Evolutionary conservation across 2,329 filamentous ascomycete species (phyloP).

Genomic region (Onygenales sp.): DNA sequence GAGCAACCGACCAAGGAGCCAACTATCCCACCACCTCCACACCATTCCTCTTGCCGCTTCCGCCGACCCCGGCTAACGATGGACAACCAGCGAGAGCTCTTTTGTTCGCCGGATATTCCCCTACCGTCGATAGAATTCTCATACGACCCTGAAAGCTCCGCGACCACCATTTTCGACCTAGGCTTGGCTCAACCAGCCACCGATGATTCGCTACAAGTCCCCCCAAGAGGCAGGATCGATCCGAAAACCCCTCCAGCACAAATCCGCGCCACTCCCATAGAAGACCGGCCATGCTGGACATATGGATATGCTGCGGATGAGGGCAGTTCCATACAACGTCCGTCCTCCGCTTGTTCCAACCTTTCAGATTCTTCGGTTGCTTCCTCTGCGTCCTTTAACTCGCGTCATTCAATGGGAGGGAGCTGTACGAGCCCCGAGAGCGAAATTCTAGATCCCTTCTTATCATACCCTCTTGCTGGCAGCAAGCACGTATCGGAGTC

Average conservation of each 20-base stretch:
- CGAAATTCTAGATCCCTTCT: conserved; percentile 49
- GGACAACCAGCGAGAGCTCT: conserved; percentile 23
- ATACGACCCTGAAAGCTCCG: conserved; percentile 5
- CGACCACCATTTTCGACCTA: conserved; percentile 7
- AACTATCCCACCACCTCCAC: conserved; percentile 35
- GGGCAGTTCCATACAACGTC: conserved; percentile 42
- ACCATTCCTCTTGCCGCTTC: conserved; percentile 33
- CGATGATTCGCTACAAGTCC: conserved; percentile 30
- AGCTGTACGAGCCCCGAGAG: conserved; percentile 54
- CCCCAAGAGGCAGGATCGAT: conserved; percentile 26
- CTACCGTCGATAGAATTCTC: conserved; percentile 36
- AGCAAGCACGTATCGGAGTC: conserved; percentile 30
- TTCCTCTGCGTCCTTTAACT: conserved; percentile 48
- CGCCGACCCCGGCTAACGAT: conserved; percentile 32
- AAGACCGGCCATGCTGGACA: conserved; percentile 24
- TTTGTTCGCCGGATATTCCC: conserved; percentile 28
- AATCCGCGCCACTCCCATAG: conserved; percentile 29
- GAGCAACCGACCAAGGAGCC: conserved; percentile 30
- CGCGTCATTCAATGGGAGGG: conserved; percentile 48
- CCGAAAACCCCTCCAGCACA: conserved; percentile 38
- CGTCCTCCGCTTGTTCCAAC: conserved; percentile 49
- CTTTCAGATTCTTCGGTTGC: conserved; percentile 55
- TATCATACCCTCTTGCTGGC: conserved; percentile 29
- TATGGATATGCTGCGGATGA: conserved; percentile 21
- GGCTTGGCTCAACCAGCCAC: conserved; percentile 16